Percentiles rank a stretch among this genome's conserved stretches.
Conservation (phyloP, 352 stramenopile genomes). For the Aphanomyces cochlioides region DNA sequence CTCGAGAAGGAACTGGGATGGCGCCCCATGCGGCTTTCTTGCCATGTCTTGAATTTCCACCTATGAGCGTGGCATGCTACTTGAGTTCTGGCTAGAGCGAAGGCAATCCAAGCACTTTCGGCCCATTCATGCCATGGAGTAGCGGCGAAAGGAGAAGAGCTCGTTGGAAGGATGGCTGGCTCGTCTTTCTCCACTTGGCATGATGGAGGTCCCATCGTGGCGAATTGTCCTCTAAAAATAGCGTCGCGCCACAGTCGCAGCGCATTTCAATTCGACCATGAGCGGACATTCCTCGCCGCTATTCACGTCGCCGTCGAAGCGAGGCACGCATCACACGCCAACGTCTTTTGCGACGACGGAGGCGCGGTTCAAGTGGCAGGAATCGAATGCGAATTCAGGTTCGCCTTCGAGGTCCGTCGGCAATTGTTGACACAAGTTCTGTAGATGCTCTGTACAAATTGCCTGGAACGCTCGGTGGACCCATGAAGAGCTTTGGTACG, state of each 20-base stretch:
- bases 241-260: not conserved
- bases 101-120: no score
- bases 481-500: conserved; percentile 74
- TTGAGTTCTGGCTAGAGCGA: no score
- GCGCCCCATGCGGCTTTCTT: no score
- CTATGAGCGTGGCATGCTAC: no score
- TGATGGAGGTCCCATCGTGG: not conserved
- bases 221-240: conserved; percentile 1
- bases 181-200: not conserved
- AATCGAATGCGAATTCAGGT: conserved; percentile 35
- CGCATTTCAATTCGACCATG: conserved; percentile 15
- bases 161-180: not conserved
- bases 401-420: not conserved
- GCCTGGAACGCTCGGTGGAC: conserved; percentile 51
- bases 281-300: conserved; percentile 31
- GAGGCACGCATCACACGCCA: conserved; percentile 62
- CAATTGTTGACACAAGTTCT: conserved; percentile 24
- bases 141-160: no score
- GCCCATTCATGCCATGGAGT: no score
- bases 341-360: conserved; percentile 64
- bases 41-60: no score
- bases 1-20: no score
- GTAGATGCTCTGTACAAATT: conserved; percentile 66
- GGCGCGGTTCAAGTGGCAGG: conserved; percentile 70
- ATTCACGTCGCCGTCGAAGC: conserved; percentile 72